Evolutionary conservation across 352 stramenopile genomes (phyloP).

Genomic region (Globisporangium viniferum): DNA sequence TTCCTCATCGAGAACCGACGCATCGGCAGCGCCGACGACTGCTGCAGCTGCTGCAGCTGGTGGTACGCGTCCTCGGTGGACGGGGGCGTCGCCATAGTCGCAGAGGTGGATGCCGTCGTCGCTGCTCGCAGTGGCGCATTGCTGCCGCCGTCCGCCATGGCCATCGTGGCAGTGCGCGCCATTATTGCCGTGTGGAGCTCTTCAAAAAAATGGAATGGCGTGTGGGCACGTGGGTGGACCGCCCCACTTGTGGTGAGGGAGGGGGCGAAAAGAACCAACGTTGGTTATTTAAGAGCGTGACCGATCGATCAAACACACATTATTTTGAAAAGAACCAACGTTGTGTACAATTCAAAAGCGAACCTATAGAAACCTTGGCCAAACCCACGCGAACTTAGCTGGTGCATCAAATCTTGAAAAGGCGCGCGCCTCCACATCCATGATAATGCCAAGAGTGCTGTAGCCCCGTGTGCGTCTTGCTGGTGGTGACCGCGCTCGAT

Average conservation of each 20-base stretch:
- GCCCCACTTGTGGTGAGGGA: background rate
- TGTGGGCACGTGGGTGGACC: constrained; percentile 5
- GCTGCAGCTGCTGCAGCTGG: background rate
- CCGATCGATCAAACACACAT: no score
- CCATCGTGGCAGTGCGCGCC: background rate
- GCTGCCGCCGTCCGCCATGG: background rate
- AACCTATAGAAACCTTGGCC: background rate
- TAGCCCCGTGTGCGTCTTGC: background rate
- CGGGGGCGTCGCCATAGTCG: background rate
- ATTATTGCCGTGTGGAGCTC: constrained; percentile 9
- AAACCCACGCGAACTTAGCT: background rate
- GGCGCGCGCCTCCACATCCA: background rate
- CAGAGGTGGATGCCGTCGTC: background rate
- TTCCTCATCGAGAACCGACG: constrained; percentile 8
- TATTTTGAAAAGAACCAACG: no score
- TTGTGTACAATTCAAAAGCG: background rate
- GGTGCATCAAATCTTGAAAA: background rate
- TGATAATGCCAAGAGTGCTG: background rate
- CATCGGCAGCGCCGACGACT: background rate
- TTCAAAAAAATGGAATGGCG: background rate
- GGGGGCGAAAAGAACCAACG: background rate
- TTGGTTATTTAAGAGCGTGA: no score
- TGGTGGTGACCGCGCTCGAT: background rate
- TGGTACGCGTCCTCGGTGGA: background rate
- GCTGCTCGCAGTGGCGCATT: background rate